phyloP scores from a whole-genome alignment of 352 stramenopile species.

The Hyaloperonospora arabidopsidis region DNA sequence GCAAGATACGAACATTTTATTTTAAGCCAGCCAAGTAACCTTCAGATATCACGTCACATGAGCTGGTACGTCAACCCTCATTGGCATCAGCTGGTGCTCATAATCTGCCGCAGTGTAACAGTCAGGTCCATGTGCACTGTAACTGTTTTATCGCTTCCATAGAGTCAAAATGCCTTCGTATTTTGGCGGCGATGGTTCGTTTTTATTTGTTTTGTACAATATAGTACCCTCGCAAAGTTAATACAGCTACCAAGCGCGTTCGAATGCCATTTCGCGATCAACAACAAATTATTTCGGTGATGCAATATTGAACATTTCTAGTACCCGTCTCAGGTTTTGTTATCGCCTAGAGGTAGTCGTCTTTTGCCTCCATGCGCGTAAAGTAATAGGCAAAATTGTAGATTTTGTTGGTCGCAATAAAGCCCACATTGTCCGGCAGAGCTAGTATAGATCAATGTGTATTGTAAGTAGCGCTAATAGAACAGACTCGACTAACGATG shows the following conservation, averaged over 20 bases:
- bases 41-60: too few relatives aligned
- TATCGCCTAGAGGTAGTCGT: neutral
- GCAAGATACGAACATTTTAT: too few relatives aligned
- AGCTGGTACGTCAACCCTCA: too few relatives aligned
- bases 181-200: too few relatives aligned
- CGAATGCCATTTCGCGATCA: neutral
- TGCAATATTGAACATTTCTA: neutral
- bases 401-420: neutral
- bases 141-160: too few relatives aligned
- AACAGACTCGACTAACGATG: neutral
- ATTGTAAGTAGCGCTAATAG: neutral
- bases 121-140: too few relatives aligned
- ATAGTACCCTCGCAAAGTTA: neutral
- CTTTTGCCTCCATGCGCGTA: neutral
- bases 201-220: neutral
- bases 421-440: neutral
- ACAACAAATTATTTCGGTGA: neutral
- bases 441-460: neutral
- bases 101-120: too few relatives aligned
- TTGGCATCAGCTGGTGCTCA: too few relatives aligned
- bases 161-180: too few relatives aligned
- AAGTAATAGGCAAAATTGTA: neutral
- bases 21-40: too few relatives aligned
- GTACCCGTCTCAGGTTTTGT: neutral
- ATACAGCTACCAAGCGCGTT: neutral